Conservation (phyloP, 805 yeast species). For the Saccharomycopsis olivae region DNA sequence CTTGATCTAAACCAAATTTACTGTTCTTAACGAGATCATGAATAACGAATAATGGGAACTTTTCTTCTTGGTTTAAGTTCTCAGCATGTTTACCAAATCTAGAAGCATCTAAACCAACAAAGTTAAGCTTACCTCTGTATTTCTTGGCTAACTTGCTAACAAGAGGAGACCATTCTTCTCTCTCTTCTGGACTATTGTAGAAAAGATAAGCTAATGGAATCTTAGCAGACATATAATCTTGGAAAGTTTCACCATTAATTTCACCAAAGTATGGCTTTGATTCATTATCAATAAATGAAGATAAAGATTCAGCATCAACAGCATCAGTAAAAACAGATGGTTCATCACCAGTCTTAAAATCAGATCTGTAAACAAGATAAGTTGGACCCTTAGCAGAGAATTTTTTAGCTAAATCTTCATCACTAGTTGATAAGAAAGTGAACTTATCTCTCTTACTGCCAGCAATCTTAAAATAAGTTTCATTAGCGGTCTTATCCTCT, state of each 20-base stretch:
- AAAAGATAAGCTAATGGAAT: slow-evolving; percentile 84
- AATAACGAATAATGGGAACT: slow-evolving; percentile 84
- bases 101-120: slow-evolving; percentile 80
- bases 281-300: slow-evolving; percentile 46
- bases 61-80: slow-evolving; percentile 71
- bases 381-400: slow-evolving; percentile 34
- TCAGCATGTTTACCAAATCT: slow-evolving; percentile 80
- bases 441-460: slow-evolving; percentile 33
- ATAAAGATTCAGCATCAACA: slow-evolving; percentile 29
- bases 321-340: slow-evolving; percentile 21
- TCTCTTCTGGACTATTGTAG: slow-evolving; percentile 60
- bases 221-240: slow-evolving; percentile 57
- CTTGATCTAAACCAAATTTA: slow-evolving; percentile 73
- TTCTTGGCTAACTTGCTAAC: slow-evolving; percentile 59
- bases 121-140: slow-evolving; percentile 70
- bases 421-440: slow-evolving; percentile 24
- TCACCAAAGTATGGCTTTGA: slow-evolving; percentile 81
- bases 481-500: slow-evolving; percentile 22
- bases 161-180: slow-evolving; percentile 39
- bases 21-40: slow-evolving; percentile 60
- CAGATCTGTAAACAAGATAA: slow-evolving; percentile 34
- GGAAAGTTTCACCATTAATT: slow-evolving; percentile 70
- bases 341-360: slow-evolving; percentile 23
- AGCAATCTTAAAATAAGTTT: slow-evolving; percentile 29
- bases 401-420: slow-evolving; percentile 29